These are phyloP conservation scores for Pancytospora epiphaga DNA, from an alignment of 371 early-diverging fungal species.

Conservation along the genomic window DNA sequence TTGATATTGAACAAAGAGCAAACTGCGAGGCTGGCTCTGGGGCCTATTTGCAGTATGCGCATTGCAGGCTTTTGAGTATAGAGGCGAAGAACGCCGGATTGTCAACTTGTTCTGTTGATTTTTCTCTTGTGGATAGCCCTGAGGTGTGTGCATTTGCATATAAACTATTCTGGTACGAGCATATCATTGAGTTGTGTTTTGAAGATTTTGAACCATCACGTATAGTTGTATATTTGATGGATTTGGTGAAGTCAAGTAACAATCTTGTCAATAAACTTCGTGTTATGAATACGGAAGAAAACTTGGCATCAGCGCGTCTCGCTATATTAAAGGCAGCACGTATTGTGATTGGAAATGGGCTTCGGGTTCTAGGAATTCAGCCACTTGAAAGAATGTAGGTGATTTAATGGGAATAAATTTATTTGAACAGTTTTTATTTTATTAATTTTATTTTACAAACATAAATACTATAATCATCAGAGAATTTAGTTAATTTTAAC, in stretches of 20 bases:
- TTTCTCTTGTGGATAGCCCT: conserved; percentile 64
- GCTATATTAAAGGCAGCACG: conserved; percentile 68
- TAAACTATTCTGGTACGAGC: conserved; percentile 77
- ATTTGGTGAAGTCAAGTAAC: conserved; percentile 73
- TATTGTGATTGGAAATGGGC: conserved; percentile 68
- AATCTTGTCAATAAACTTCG: conserved; percentile 70
- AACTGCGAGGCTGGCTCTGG: conserved; percentile 94
- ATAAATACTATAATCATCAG: too few relatives aligned
- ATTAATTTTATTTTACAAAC: not conserved
- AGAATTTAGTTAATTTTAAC: too few relatives aligned
- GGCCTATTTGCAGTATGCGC: conserved; percentile 77
- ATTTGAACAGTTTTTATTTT: not conserved
- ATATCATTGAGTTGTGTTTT: conserved; percentile 64
- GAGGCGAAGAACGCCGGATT: conserved; percentile 65
- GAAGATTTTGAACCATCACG: conserved; percentile 75
- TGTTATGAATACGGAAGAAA: conserved; percentile 67
- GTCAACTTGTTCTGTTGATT: conserved; percentile 14
- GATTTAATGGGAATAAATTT: not conserved
- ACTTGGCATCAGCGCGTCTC: conserved; percentile 71
- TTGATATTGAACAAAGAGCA: conserved; percentile 71
- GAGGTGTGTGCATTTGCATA: conserved; percentile 68
- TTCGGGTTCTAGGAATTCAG: conserved; percentile 66
- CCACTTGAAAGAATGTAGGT: conserved; percentile 75
- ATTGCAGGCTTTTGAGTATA: conserved; percentile 63
- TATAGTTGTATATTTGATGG: conserved; percentile 78